Conservation (phyloP, 306 rosid genomes). For the Aeschynomene evenia region DNA sequence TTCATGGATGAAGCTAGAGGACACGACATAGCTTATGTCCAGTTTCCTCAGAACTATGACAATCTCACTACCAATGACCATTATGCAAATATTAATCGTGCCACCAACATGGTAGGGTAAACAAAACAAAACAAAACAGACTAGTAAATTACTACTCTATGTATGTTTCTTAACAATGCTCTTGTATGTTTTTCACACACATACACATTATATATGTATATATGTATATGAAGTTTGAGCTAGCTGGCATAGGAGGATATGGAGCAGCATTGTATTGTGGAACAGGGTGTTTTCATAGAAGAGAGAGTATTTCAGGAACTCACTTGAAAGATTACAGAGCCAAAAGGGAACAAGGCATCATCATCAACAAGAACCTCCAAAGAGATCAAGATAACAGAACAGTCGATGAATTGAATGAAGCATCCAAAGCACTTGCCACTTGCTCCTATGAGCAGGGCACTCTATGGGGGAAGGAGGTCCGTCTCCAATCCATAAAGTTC, state of each 20-base stretch:
- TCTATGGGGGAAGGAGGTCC: conserved; percentile 68
- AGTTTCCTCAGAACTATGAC: conserved; percentile 49
- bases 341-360: no score
- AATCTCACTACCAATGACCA: conserved; percentile 52
- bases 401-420: conserved; percentile 47
- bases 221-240: conserved; percentile 44
- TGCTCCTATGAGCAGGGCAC: conserved; percentile 60
- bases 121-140: no score
- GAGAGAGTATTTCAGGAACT: conserved; percentile 57
- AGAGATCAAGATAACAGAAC: conserved; percentile 34
- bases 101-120: conserved; percentile 20
- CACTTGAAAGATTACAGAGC: conserved; percentile 30
- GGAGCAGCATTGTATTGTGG: conserved; percentile 64
- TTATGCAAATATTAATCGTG: conserved; percentile 29
- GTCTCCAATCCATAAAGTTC: no score
- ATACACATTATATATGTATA: no score
- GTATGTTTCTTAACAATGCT: no score
- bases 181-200: no score
- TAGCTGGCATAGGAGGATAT: conserved; percentile 49
- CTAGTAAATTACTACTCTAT: no score
- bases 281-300: conserved; percentile 71
- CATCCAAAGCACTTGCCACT: conserved; percentile 46
- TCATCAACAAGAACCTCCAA: conserved; percentile 2
- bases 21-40: conserved; percentile 54
- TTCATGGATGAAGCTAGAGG: conserved; percentile 63